Evolutionary conservation across 495 filamentous ascomycete genomes (phyloP), one percentile per base, ranked within the genome.

Genomic region (Trichoderma reesei): DNA sequence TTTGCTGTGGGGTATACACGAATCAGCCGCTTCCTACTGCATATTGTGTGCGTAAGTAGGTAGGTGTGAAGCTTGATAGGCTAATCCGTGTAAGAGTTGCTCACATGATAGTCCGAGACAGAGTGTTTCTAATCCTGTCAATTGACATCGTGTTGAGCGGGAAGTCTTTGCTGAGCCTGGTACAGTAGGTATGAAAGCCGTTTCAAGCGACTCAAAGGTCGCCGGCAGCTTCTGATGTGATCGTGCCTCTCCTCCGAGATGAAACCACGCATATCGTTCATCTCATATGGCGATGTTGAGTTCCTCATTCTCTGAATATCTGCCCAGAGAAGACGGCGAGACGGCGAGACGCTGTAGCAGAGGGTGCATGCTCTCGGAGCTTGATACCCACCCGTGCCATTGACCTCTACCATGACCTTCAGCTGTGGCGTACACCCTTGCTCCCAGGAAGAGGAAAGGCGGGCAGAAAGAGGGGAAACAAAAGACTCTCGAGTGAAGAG

Each of bases 401-500:
- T 0, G 51, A 56, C 26, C 11, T 5, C 20, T 13, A 5, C 0
- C 9, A 56, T 33, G 20, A 11, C 8, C 13, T 56, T 56, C 51
- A 34, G 51, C 51, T 56, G 51, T 56, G 51, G 51, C 51, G 51
- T 34, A 56, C 26, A 56, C 8, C 51, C 51, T 56, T 56, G 51
- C n/a, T 56, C 8, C 5, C 31, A 14, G 11, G 18, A 33, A 34
- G 13, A 8, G 42, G 16, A 46, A 14, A 16, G 38, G 38, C 1
- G 38, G 11, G 38, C 6, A 16, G 5, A 46, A 46, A 14, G 34
- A 36, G 11, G 6, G n/a, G n/a, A n/a, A n/a, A 5, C 34, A 9
- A 56, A 8, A 56, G n/a, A 48, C 16, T 26, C 26, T 26, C 26
- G 20, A 26, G 8, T 6, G n/a, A n/a, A 48, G 9, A 18, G 44